Evolutionary conservation across 352 stramenopile species (phyloP), one percentile per base, ranked within the genome.

Genomic region (Phytophthora boehmeriae): DNA sequence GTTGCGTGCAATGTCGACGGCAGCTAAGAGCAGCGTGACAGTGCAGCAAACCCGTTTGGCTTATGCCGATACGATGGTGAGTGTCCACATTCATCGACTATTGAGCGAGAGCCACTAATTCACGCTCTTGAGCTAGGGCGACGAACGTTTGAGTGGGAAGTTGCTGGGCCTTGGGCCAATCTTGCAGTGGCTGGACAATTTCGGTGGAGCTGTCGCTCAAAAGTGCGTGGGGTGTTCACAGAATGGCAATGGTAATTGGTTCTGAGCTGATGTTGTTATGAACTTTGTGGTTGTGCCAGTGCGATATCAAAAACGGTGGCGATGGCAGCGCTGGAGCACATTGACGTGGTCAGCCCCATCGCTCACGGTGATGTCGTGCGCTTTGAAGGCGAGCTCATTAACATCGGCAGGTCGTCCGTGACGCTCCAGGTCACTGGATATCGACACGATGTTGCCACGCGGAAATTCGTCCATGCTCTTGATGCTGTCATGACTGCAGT

Each of bases 1-100:
- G 13, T 8, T 30, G 28, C 30, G 25, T n/a, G n/a, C 25, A 23
- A 44, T 54, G 54, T 46, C 54, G 28, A 55, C 25, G 36, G 30
- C 36, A 49, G 32, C 53, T 1, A 62, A 56, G 25, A 45, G n/a
- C 25, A 46, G 6, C 8, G 28, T 67, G 27, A 41, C 51, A 1
- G 43, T 66, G 41, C 61, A 66, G 27, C 68, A 74, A 60, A 81
- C 68, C 25, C 73, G 76, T 13, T 43, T 78, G 59, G 71, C 74
- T 6, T 83, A 77, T 63, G 63, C 73, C 8, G 76, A 83, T n/a
- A 79, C 79, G 54, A 59, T 86, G n/a, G 70, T 78, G 36, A 16
- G 63, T 56, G 14, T 14, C 14, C 19, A 19, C 4, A 42, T 25
- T 17, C 19, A n/a, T n/a, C n/a, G n/a, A n/a, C n/a, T n/a, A n/a